Evolutionary conservation across 1,284 basidiomycete genomes (phyloP), one percentile per base, ranked within the genome.

Genomic region (Coniferiporia weirii): DNA sequence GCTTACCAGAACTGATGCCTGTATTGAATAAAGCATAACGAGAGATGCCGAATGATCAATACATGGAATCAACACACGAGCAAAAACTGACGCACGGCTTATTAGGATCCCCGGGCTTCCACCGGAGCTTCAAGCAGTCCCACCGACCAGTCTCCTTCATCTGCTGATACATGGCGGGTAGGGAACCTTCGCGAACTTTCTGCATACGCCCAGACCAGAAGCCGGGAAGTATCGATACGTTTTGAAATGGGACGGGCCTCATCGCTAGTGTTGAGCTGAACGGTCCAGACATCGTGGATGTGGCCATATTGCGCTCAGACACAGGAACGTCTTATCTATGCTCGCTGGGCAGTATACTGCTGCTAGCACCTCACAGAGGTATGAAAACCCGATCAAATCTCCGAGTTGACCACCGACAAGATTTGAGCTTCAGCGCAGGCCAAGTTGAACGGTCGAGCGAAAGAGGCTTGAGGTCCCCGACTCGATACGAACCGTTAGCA

Each of bases 81-180:
- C 27, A 48, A 7, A 17, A 13, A 35, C 35, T 32, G 35, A 60
- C 63, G 45, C 40, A 66, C 66, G 66, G 66, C 17, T 64, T 61
- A 45, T 67, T 65, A 4, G 66, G 66, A 32, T 63, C 60, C 8
- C 66, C 66, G 15, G 64, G 58, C 57, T 64, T 67, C 66, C 66
- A 67, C 43, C 61, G 35, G 27, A 67, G 59, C 57, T 65, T 65
- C n/a, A 67, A 54, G 32, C 56, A 62, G 52, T 67, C 65, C 66
- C 66, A 67, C 48, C 66, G 54, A 6, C 66, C 66, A 15, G 66
- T 66, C 13, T 55, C 52, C 54, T 66, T 66, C 65, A 67, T 63
- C 48, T 65, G 64, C 20, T 63, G 32, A 53, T 61, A 61, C 40
- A 67, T 67, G 4, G 65, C 60, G 4, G 65, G 64, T 8, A 67